Percentiles rank a stretch among this genome's conserved stretches.
Conservation (phyloP, 805 yeast species). For the Ascoidea asiatica region DNA sequence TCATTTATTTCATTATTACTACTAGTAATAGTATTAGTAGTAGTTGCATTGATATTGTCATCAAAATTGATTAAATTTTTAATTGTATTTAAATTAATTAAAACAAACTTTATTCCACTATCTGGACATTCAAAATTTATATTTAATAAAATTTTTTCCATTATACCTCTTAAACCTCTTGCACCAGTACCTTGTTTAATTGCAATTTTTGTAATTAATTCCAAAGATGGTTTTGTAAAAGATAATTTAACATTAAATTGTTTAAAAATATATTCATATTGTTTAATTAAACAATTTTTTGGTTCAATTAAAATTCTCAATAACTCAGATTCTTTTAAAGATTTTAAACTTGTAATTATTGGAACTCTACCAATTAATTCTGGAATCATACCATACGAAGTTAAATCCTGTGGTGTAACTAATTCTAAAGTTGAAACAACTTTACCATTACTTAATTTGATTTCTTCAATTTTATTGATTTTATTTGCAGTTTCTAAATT, state of each 20-base stretch:
- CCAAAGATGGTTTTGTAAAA: conserved; percentile 33
- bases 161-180: conserved; percentile 39
- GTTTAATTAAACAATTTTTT: conserved; percentile 37
- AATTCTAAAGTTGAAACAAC: conserved; percentile 28
- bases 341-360: conserved; percentile 32
- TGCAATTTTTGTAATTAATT: conserved; percentile 34
- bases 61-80: conserved; percentile 21
- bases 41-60: too few relatives aligned
- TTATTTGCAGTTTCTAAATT: conserved; percentile 5
- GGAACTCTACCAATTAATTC: conserved; percentile 50
- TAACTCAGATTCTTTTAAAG: conserved; percentile 30
- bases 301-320: conserved; percentile 40
- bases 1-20: too few relatives aligned
- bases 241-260: conserved; percentile 37
- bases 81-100: conserved; percentile 32
- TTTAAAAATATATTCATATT: conserved; percentile 38
- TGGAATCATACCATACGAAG: conserved; percentile 41
- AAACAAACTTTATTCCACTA: conserved; percentile 36
- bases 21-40: too few relatives aligned
- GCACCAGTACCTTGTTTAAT: conserved; percentile 46
- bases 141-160: conserved; percentile 35
- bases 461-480: conserved; percentile 19
- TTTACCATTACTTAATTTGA: conserved; percentile 23
- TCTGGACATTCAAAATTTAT: conserved; percentile 49
- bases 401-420: conserved; percentile 36